These are phyloP conservation scores for Craspedostauros australis DNA, from an alignment of 108 stramenopile genomes.

Conservation along the genomic window DNA sequence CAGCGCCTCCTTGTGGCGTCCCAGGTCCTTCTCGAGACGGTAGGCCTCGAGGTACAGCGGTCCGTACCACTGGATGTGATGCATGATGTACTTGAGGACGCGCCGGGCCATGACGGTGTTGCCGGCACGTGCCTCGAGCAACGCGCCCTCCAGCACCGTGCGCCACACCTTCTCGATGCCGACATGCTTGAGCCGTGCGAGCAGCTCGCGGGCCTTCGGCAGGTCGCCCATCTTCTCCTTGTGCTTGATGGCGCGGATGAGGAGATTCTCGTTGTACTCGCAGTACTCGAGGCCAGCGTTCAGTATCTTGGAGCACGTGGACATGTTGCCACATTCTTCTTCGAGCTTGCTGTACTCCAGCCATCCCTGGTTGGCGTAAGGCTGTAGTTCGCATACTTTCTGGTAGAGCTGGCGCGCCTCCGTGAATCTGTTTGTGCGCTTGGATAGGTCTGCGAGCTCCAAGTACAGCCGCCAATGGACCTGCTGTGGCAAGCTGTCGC, in stretches of 20 bases:
- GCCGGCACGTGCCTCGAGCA: slow-evolving; percentile 93
- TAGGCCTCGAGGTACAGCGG: slow-evolving; percentile 95
- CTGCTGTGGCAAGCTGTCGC: slow-evolving; percentile 38
- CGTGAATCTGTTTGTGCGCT: slow-evolving; percentile 60
- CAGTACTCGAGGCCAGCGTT: slow-evolving; percentile 73
- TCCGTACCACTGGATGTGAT: slow-evolving; percentile 95
- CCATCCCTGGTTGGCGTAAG: slow-evolving; percentile 89
- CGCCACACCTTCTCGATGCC: slow-evolving; percentile 91
- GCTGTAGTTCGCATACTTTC: slow-evolving; percentile 79
- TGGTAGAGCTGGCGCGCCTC: slow-evolving; percentile 78
- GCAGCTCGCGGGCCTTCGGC: slow-evolving; percentile 64
- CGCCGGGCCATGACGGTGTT: slow-evolving; percentile 77
- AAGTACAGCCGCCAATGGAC: slow-evolving; percentile 77
- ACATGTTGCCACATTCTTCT: slow-evolving; percentile 88
- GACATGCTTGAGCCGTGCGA: slow-evolving; percentile 84
- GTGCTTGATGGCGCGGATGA: slow-evolving; percentile 89
- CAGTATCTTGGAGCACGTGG: slow-evolving; percentile 59
- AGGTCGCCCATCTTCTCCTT: slow-evolving; percentile 81
- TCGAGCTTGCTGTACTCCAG: slow-evolving; percentile 95
- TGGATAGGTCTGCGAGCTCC: slow-evolving; percentile 78
- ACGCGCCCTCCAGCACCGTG: slow-evolving; percentile 92
- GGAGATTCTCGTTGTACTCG: slow-evolving; percentile 71
- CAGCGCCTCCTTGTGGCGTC: slow-evolving; percentile 68
- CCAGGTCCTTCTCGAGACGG: slow-evolving; percentile 83
- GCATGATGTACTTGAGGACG: slow-evolving; percentile 84